phyloP scores from a whole-genome alignment of 345 rosid species.

The Triadica sebifera region DNA sequence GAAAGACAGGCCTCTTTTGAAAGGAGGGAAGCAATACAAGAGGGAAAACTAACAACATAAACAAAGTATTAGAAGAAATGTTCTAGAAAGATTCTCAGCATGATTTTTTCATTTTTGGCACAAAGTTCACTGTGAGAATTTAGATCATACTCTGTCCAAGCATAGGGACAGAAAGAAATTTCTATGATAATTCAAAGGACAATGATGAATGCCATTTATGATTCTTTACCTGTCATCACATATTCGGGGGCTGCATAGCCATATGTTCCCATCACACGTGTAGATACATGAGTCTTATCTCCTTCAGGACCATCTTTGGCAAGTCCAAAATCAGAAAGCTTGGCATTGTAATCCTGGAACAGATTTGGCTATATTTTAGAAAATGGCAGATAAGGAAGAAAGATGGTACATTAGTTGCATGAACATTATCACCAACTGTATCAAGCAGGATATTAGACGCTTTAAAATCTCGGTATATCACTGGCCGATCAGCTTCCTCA shows the following conservation, averaged over 20 bases:
- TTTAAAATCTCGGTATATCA: conserved; percentile 48
- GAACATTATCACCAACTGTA: conserved; percentile 28
- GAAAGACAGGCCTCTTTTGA: too few relatives aligned
- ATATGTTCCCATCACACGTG: conserved; percentile 29
- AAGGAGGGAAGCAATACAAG: too few relatives aligned
- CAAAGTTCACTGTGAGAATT: too few relatives aligned
- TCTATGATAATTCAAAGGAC: too few relatives aligned
- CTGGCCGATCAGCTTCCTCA: conserved; percentile 46
- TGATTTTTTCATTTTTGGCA: too few relatives aligned
- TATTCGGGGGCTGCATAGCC: conserved; percentile 29
- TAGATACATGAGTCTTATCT: conserved; percentile 31
- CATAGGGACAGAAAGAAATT: too few relatives aligned
- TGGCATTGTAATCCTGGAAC: conserved; percentile 39
- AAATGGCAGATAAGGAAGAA: neutral
- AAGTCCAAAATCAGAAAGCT: conserved; percentile 41
- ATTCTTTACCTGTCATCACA: conserved; percentile 35
- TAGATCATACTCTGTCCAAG: too few relatives aligned
- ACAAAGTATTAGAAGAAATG: too few relatives aligned
- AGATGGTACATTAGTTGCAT: neutral
- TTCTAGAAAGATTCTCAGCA: too few relatives aligned
- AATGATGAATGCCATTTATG: too few relatives aligned
- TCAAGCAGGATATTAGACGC: conserved; percentile 47
- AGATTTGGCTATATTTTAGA: conserved; percentile 5
- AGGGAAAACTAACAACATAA: too few relatives aligned
- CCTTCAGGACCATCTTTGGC: conserved; percentile 44